A percentile compares a stretch with the other conserved stretches of the same genome.
Conservation (phyloP, 306 rosid genomes). For the Corylus americana region DNA sequence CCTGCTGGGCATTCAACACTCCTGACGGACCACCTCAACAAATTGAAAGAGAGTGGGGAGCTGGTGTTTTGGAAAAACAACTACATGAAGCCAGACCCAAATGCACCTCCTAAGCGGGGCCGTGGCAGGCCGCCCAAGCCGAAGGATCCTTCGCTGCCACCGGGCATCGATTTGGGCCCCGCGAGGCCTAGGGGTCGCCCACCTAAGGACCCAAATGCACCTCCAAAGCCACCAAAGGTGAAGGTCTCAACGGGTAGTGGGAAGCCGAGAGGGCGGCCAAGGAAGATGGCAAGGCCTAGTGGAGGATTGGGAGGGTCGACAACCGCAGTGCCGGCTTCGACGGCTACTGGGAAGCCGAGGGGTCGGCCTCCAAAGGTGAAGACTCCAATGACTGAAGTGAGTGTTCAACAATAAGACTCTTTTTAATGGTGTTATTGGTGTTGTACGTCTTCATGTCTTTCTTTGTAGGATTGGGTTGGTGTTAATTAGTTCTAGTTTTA, state of each 20-base stretch:
- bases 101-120: slow-evolving; percentile 71
- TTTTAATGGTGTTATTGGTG: slow-evolving; percentile 12
- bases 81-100: slow-evolving; percentile 58
- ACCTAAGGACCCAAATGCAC: slow-evolving; percentile 65
- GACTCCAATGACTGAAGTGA: slow-evolving; percentile 57
- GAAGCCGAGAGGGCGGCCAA: slow-evolving; percentile 72
- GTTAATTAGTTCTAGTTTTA: slow-evolving; percentile 25
- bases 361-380: slow-evolving; percentile 89
- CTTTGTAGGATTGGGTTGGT: slow-evolving; percentile 36
- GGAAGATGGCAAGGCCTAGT: slow-evolving; percentile 55
- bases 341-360: slow-evolving; percentile 50
- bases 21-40: slow-evolving; percentile 61
- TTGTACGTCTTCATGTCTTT: background rate
- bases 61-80: slow-evolving; percentile 72
- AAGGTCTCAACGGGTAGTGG: slow-evolving; percentile 39
- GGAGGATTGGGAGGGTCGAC: slow-evolving; percentile 25
- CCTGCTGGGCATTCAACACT: slow-evolving; percentile 64
- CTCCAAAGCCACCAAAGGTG: slow-evolving; percentile 38
- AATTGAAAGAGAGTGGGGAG: slow-evolving; percentile 62
- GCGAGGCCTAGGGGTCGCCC: slow-evolving; percentile 79
- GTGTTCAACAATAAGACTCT: slow-evolving; percentile 49
- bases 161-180: slow-evolving; percentile 19
- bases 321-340: background rate
- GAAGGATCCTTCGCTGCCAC: slow-evolving; percentile 34
- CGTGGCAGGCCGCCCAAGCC: slow-evolving; percentile 80